phyloP scores from a whole-genome alignment of 2,329 filamentous ascomycete genomes.

The Aureobasidium lini region DNA sequence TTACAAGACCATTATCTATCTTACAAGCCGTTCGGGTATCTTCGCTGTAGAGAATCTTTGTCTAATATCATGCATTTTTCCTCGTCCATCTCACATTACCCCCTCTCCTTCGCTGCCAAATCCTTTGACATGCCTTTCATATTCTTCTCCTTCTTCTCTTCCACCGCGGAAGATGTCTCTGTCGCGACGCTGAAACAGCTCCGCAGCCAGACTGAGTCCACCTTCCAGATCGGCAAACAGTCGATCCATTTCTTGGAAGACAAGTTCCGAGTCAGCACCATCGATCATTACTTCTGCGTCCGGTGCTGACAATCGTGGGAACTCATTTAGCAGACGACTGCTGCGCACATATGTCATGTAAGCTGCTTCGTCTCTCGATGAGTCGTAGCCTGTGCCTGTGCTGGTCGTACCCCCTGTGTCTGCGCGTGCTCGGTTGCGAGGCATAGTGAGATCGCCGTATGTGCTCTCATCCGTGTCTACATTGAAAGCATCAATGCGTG shows the following conservation, averaged over 20 bases:
- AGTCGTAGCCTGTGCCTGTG: constrained; percentile 9
- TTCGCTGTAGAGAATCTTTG: not conserved
- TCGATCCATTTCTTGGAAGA: constrained; percentile 25
- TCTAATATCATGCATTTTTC: not conserved
- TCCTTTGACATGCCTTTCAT: not conserved
- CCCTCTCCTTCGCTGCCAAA: constrained; percentile 7
- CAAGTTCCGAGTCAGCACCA: constrained; percentile 21
- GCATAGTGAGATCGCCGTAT: constrained; percentile 9
- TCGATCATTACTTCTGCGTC: constrained; percentile 26
- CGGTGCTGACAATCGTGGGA: constrained; percentile 24
- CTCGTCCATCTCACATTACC: not conserved
- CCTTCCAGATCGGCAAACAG: constrained; percentile 22
- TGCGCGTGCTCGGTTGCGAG: not conserved
- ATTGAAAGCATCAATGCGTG: constrained; percentile 4
- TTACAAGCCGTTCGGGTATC: constrained; percentile 8
- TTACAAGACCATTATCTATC: not conserved
- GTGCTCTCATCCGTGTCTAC: constrained; percentile 1
- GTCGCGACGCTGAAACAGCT: constrained; percentile 4
- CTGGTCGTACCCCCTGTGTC: constrained; percentile 10
- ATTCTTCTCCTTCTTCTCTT: not conserved
- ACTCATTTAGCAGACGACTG: constrained; percentile 14
- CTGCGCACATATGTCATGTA: not conserved
- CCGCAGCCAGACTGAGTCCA: constrained; percentile 13
- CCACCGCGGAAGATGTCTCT: not conserved
- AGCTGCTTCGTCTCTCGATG: constrained; percentile 16